A percentile compares a stretch with the other conserved stretches of the same genome.
Conservation (phyloP, 2,329 filamentous ascomycete species). For the Cercospora zeae-maydis region DNA sequence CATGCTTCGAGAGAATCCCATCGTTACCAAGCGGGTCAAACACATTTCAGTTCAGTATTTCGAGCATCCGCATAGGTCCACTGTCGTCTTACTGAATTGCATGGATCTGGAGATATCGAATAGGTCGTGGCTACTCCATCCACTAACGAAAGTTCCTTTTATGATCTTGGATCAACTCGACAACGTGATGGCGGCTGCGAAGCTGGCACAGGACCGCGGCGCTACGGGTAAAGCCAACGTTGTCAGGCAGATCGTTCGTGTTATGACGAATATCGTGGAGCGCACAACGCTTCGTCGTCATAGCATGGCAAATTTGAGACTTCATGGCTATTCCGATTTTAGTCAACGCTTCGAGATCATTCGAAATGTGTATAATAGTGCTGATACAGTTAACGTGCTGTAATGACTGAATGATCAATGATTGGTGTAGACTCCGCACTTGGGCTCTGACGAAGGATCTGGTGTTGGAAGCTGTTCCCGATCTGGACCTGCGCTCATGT, state of each 20-base stretch:
- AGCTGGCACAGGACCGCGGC: background rate
- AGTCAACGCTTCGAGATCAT: conserved; percentile 22
- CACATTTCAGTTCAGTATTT: conserved; percentile 20
- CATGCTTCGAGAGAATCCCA: background rate
- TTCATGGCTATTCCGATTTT: conserved; percentile 22
- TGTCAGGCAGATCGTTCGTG: conserved; percentile 5
- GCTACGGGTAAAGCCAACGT: background rate
- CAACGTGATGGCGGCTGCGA: background rate
- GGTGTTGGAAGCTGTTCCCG: background rate
- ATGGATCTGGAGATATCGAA: conserved; percentile 11
- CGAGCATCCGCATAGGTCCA: conserved; percentile 18
- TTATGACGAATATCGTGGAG: conserved; percentile 11
- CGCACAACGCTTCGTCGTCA: conserved; percentile 11
- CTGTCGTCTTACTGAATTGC: conserved; percentile 13
- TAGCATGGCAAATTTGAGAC: conserved; percentile 20
- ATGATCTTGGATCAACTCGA: conserved; percentile 10
- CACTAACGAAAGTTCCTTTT: conserved; percentile 4
- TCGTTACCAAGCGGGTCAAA: conserved; percentile 10
- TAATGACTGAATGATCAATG: background rate
- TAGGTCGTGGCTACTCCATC: conserved; percentile 13
- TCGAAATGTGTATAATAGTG: background rate
- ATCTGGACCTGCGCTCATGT: background rate
- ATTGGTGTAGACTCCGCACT: background rate
- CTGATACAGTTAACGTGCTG: background rate
- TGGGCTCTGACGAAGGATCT: background rate